These are phyloP conservation scores for Argentina anserina DNA, from an alignment of 306 rosid genomes.

Conservation along the genomic window DNA sequence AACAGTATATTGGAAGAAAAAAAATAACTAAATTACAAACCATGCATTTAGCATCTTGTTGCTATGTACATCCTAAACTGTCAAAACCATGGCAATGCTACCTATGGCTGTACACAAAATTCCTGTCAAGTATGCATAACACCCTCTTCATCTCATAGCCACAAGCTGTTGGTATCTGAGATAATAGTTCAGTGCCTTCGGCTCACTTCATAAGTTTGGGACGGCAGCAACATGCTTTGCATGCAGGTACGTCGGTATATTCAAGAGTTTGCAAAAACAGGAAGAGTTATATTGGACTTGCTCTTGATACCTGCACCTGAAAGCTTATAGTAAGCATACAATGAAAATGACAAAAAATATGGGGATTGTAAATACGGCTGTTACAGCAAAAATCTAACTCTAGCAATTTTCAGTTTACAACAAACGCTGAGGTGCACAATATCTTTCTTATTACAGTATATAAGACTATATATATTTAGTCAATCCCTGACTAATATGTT, in stretches of 20 bases:
- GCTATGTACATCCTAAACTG: slow-evolving; percentile 49
- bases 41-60: slow-evolving; percentile 28
- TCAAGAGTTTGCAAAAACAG: slow-evolving; percentile 13
- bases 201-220: slow-evolving; percentile 24
- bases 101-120: slow-evolving; percentile 30
- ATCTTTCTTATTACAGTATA: not conserved
- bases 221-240: slow-evolving; percentile 27
- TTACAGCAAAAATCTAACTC: not conserved
- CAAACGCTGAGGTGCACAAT: not conserved
- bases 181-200: slow-evolving; percentile 25
- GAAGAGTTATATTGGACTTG: slow-evolving; percentile 55
- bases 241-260: slow-evolving; percentile 8
- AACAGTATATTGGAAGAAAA: not conserved
- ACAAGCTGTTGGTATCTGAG: slow-evolving; percentile 6
- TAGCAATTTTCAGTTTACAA: not conserved
- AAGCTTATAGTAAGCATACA: slow-evolving; percentile 10
- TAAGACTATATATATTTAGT: not conserved
- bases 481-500: not conserved
- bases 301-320: slow-evolving; percentile 64
- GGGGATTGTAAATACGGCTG: not conserved
- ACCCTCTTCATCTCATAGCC: slow-evolving; percentile 24
- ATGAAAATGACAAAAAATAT: not conserved
- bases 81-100: slow-evolving; percentile 33
- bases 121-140: slow-evolving; percentile 34
- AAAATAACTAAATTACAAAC: slow-evolving; percentile 12